These are phyloP conservation scores for Saitozyma podzolica DNA, from an alignment of 768 basidiomycete species.

Conservation along the genomic window DNA sequence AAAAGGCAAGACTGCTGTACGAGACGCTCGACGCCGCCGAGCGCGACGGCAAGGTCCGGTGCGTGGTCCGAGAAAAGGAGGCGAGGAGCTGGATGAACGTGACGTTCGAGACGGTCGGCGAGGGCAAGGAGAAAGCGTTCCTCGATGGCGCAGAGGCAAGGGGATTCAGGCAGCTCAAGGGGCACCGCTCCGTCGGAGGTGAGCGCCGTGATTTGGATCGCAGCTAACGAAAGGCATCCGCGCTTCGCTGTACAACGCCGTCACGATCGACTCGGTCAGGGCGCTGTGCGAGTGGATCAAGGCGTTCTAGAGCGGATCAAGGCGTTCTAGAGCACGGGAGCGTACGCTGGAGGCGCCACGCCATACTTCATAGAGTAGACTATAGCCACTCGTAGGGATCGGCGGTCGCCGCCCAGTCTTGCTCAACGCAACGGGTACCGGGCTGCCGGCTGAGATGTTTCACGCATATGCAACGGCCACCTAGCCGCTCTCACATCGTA, in stretches of 20 bases:
- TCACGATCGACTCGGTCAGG: slow-evolving; percentile 73
- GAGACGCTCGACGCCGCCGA: slow-evolving; percentile 69
- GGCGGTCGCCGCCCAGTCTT: not conserved
- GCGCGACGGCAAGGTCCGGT: slow-evolving; percentile 65
- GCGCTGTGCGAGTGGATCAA: slow-evolving; percentile 54
- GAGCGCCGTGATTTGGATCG: slow-evolving; percentile 6
- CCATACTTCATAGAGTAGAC: not conserved
- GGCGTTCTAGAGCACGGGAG: not conserved
- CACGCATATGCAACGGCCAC: no score
- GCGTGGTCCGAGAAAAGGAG: slow-evolving; percentile 67
- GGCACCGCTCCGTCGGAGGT: slow-evolving; percentile 72
- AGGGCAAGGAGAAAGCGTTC: slow-evolving; percentile 72
- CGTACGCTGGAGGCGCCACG: not conserved
- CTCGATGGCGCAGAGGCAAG: slow-evolving; percentile 73
- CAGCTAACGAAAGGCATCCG: slow-evolving; percentile 62
- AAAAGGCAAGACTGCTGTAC: slow-evolving; percentile 79
- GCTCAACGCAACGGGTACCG: not conserved
- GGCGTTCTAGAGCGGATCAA: not conserved
- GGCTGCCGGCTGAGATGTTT: not conserved
- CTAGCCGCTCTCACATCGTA: not conserved
- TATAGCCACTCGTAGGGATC: not conserved
- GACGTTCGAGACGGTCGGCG: slow-evolving; percentile 71
- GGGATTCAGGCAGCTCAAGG: slow-evolving; percentile 84
- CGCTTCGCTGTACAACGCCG: slow-evolving; percentile 83
- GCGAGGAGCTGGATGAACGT: slow-evolving; percentile 95